Conservation (phyloP, 306 rosid genomes). For the Notholithocarpus densiflorus region DNA sequence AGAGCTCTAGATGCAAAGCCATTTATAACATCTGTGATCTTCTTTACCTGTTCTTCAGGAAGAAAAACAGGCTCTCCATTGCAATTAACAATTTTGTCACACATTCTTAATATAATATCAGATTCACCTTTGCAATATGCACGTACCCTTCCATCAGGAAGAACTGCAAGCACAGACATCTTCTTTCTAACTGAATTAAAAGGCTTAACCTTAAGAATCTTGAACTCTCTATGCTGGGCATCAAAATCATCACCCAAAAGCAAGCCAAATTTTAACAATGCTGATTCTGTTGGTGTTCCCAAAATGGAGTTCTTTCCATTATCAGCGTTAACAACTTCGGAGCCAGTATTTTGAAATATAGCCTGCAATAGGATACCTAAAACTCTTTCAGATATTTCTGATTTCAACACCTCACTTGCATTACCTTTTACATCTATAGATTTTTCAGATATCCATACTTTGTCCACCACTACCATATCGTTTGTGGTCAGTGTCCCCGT, state of each 20-base stretch:
- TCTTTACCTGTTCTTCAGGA: slow-evolving; percentile 38
- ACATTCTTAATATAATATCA: slow-evolving; percentile 70
- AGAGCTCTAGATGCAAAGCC: slow-evolving; percentile 79
- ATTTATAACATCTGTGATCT: slow-evolving; percentile 53
- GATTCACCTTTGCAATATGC: slow-evolving; percentile 97
- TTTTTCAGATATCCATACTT: slow-evolving; percentile 63
- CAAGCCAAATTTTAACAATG: slow-evolving; percentile 71
- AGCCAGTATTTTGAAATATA: slow-evolving; percentile 78
- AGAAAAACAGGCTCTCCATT: slow-evolving; percentile 61
- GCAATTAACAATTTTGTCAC: slow-evolving; percentile 58
- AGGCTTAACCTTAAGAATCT: slow-evolving; percentile 75
- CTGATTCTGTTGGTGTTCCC: slow-evolving; percentile 96
- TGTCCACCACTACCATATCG: slow-evolving; percentile 74
- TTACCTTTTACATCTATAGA: slow-evolving; percentile 39
- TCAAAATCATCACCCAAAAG: slow-evolving; percentile 68
- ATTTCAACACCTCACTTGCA: slow-evolving; percentile 45
- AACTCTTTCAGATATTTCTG: slow-evolving; percentile 48
- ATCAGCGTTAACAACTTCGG: slow-evolving; percentile 62
- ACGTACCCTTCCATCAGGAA: slow-evolving; percentile 60
- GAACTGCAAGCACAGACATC: slow-evolving; percentile 81
- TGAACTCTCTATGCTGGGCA: slow-evolving; percentile 37
- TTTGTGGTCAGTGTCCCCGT: slow-evolving; percentile 92
- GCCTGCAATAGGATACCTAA: slow-evolving; percentile 57
- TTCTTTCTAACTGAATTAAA: slow-evolving; percentile 86
- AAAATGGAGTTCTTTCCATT: slow-evolving; percentile 59